Evolutionary conservation across 352 stramenopile genomes (phyloP), one percentile per base, ranked within the genome.

Genomic region (Phytophthora pseudosyringae): DNA sequence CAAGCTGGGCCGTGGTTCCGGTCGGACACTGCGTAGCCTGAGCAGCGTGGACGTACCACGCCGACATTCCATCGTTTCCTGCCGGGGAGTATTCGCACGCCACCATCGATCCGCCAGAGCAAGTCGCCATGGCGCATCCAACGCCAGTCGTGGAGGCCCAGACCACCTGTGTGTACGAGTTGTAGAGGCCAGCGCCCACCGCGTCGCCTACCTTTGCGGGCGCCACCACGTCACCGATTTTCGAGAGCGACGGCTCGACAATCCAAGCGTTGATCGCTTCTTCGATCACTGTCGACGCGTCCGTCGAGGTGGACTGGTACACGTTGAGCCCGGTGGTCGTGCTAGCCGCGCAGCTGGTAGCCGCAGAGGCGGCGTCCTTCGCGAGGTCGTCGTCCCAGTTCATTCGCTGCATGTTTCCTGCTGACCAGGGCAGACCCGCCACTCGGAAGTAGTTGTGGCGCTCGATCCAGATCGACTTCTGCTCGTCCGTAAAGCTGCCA

Each of bases 371-470:
- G 3, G 83, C 83, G 7, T 72, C 53, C 11, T 77, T 73, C 7
- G 78, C 78, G n/a, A 92, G 64, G 1, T 73, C 60, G 25, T 83
- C 78, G 44, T 80, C 81, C 83, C 83, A 92, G 43, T 75, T 75
- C 32, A 92, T 76, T 43, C 76, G 71, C 21, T 84, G 74, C 83
- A 92, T 92, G 61, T 90, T 83, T 32, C 65, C 70, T 38, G 83
- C 78, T 13, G 81, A 67, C 64, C 76, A 92, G 1, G 83, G 83
- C 44, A 92, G 51, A 41, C 58, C 83, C 15, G 70, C 67, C 66
- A 88, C 76, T 36, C 83, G 78, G 71, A 92, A 92, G 64, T 78
- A 92, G 69, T 89, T 89, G 74, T 89, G 79, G 31, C 81, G 81
- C 61, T 91, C 82, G 47, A 91, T 73, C 80, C 80, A 89, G 25